Evolutionary conservation across 2,329 filamentous ascomycete species (phyloP), one percentile per base, ranked within the genome.

Genomic region (Biscogniauxia sp.): DNA sequence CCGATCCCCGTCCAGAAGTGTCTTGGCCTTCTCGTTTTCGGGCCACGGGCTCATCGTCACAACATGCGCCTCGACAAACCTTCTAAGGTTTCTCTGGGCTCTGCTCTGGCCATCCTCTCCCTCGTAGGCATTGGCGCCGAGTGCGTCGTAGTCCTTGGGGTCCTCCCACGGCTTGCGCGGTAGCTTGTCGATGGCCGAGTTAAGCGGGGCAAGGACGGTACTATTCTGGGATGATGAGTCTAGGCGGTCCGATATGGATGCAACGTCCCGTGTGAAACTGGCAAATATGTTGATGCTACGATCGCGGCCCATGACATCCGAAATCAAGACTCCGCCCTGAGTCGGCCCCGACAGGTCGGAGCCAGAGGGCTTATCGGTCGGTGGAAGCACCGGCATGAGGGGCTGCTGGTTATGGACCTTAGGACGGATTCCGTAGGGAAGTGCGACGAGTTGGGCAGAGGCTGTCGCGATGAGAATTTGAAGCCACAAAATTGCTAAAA

Each of bases 131-230:
- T 87, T 77, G 1, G 83, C 80, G 0, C 92, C 92, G 3, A 90
- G 77, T 1, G 75, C 75, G 3, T 81, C 78, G 73, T 95, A 94
- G 66, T 97, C 93, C 56, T 82, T 76, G 0, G 90, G 85, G 64
- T 93, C 80, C 69, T 90, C 91, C 92, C 92, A 96, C 0, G 93
- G 93, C 75, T 97, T 98, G 56, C 89, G 83, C 0, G 93, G 91
- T 23, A 98, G 79, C 0, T 77, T 79, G 66, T 90, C 89, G 70
- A 99, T 86, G 2, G 88, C 92, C 19, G 84, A 87, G 80, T 99
- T 98, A 57, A 91, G 79, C 0, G 95, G 95, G 5, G 93, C 94
- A 2, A 98, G 85, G 23, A 98, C 87, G 1, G 93, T 97, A 17
- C 91, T 91, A 73, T 94, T 93, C 60, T 83, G 76, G 0, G 78